Evolutionary conservation across 2,329 filamentous ascomycete genomes (phyloP).

Genomic region (Penicillium sp.): DNA sequence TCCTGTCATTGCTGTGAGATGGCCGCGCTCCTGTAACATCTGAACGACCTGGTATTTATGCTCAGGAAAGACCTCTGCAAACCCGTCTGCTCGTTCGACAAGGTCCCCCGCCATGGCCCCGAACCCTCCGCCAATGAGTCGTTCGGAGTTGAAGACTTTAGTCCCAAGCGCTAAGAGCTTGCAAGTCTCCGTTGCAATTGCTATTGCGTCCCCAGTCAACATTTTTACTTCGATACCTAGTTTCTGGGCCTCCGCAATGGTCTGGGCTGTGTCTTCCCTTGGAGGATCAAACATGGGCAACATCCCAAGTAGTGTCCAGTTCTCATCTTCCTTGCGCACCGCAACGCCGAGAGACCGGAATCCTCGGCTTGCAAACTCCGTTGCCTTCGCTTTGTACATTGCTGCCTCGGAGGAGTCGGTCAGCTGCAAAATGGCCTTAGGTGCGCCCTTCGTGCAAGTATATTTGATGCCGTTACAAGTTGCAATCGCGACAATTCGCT

Average conservation of each 20-base stretch:
- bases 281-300: conserved; percentile 82
- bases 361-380: conserved; percentile 76
- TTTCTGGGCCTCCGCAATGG: conserved; percentile 75
- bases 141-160: conserved; percentile 80
- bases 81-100: conserved; percentile 74
- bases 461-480: conserved; percentile 71
- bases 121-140: conserved; percentile 75
- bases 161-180: conserved; percentile 79
- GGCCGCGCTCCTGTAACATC: conserved; percentile 74
- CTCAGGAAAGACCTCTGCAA: conserved; percentile 75
- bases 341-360: conserved; percentile 81
- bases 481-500: conserved; percentile 75
- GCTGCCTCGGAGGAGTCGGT: conserved; percentile 68
- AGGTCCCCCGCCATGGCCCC: conserved; percentile 76
- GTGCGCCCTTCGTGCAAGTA: conserved; percentile 77
- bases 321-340: conserved; percentile 75
- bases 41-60: conserved; percentile 78
- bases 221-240: conserved; percentile 80
- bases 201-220: conserved; percentile 79
- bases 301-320: conserved; percentile 75
- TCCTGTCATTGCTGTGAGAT: conserved; percentile 76
- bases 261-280: conserved; percentile 77
- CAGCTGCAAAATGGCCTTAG: conserved; percentile 73
- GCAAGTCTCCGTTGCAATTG: conserved; percentile 81
- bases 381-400: conserved; percentile 72